These are phyloP conservation scores for Apocynum venetum DNA, from an alignment of 257 asterid genomes.

Conservation along the genomic window DNA sequence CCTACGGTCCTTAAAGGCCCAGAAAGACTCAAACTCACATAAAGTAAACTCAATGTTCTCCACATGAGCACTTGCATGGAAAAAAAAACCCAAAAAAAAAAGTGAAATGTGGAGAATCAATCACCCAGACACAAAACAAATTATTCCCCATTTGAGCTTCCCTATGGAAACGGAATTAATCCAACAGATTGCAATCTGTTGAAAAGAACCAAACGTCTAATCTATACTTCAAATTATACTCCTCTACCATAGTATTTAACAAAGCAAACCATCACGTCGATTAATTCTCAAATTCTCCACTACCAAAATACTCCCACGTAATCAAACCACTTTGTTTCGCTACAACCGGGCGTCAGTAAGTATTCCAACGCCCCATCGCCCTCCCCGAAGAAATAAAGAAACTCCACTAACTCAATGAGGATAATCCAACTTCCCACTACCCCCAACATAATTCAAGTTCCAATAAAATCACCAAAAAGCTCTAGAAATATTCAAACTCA, in stretches of 20 bases:
- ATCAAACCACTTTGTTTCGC: slow-evolving; percentile 14
- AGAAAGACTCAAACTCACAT: slow-evolving; percentile 24
- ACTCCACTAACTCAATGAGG: neutral
- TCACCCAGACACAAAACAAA: slow-evolving; percentile 27
- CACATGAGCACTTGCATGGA: slow-evolving; percentile 37
- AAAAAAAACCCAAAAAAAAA: slow-evolving; percentile 24
- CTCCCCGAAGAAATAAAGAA: neutral
- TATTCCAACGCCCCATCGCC: neutral
- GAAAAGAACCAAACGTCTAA: slow-evolving; percentile 38
- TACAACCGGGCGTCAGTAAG: neutral
- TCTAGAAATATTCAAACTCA: slow-evolving; percentile 3
- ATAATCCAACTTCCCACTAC: neutral
- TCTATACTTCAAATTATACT: slow-evolving; percentile 28
- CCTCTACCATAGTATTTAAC: slow-evolving; percentile 4
- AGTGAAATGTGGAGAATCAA: slow-evolving; percentile 35
- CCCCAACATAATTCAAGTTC: neutral
- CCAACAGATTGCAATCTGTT: slow-evolving; percentile 17
- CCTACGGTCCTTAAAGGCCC: slow-evolving; percentile 45
- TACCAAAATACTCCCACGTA: slow-evolving; percentile 14
- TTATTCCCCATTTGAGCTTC: slow-evolving; percentile 45
- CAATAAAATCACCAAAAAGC: neutral
- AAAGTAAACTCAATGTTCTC: slow-evolving; percentile 38
- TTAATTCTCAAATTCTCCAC: slow-evolving; percentile 42
- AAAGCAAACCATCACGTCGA: slow-evolving; percentile 31
- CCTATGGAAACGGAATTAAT: slow-evolving; percentile 14